Base-by-base conservation (phyloP, 805 yeast species). In the Lipomyces kockii region DNA sequence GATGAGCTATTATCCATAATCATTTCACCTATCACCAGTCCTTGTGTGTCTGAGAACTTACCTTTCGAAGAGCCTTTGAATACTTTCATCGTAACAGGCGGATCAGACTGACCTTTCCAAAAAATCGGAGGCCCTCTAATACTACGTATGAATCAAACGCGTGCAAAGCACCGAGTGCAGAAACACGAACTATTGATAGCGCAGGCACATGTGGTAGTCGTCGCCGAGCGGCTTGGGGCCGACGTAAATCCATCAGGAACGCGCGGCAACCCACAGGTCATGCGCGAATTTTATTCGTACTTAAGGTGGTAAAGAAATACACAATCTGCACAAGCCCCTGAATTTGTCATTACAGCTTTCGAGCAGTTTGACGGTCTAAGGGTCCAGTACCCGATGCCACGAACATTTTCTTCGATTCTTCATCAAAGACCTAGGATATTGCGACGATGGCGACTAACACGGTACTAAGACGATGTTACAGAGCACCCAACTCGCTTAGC, bases 31-130 rank as follows among this genome's bases (percentile, higher is more conserved):
- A 49, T 11, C 27, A 49, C 53, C 22, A 0, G 3, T 20, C 53
- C 27, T 20, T n/a, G 12, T 11, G n/a, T 55, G 20, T 39, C 4
- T 12, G 6, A 22, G 9, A 3, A 43, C 49, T n/a, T 43, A 43
- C 49, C 49, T n/a, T 43, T 27, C 29, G 64, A 55, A 22, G 64
- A 54, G 14, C 43, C 29, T 29, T 25, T 35, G n/a, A 61, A 54
- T 3, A 54, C 64, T 12, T 61, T 61, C 64, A 61, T 54, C 17
- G 22, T 17, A 22, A 17, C 11, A 12, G 49, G 9, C 14, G 49
- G 49, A 17, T 9, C 22, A 6, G 49, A n/a, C 20, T 17, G 49
- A 3, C 25, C 49, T 43, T n/a, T 43, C 49, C 49, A 17, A n/a
- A 17, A 11, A n/a, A 17, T 17, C 49, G 11, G 49, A 12, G 22